Evolutionary conservation across 192 early-diverging fungal species (phyloP).

Genomic region (Coemansia biformis): DNA sequence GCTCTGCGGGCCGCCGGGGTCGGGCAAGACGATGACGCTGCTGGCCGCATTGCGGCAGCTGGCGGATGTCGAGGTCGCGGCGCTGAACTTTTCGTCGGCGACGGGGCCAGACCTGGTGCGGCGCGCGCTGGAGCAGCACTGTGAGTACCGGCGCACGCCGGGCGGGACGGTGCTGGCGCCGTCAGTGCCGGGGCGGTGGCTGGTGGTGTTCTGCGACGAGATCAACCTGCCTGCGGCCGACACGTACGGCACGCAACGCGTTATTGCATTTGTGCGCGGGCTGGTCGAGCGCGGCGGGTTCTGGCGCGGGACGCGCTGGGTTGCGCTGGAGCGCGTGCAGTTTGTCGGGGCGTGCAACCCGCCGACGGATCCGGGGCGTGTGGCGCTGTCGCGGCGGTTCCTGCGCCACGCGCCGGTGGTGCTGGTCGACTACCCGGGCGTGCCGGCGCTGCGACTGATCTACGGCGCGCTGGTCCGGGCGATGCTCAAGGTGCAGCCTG

Average conservation of each 20-base stretch:
- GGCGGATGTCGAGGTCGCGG: slow-evolving; percentile 93
- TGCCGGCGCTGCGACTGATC: slow-evolving; percentile 86
- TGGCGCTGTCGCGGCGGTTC: slow-evolving; percentile 92
- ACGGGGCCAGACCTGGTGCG: slow-evolving; percentile 93
- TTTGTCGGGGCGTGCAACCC: slow-evolving; percentile 99
- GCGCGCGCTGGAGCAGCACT: slow-evolving; percentile 95
- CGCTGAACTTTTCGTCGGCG: slow-evolving; percentile 98
- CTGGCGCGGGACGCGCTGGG: slow-evolving; percentile 91
- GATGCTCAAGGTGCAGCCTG: slow-evolving; percentile 88
- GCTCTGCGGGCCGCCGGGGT: slow-evolving; percentile 98
- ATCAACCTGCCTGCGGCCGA: slow-evolving; percentile 96
- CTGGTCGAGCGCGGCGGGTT: slow-evolving; percentile 93
- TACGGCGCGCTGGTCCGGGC: slow-evolving; percentile 91
- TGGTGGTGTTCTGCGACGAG: slow-evolving; percentile 99
- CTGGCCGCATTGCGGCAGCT: slow-evolving; percentile 91
- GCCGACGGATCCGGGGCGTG: slow-evolving; percentile 97
- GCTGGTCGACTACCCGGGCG: slow-evolving; percentile 97
- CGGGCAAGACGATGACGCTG: slow-evolving; percentile 99
- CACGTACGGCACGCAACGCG: slow-evolving; percentile 97
- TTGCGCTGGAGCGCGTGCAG: slow-evolving; percentile 93
- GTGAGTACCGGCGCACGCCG: slow-evolving; percentile 95
- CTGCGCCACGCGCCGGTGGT: slow-evolving; percentile 93
- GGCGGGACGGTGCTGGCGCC: slow-evolving; percentile 85
- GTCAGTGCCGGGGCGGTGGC: slow-evolving; percentile 77
- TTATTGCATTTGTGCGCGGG: slow-evolving; percentile 93